Conservation (phyloP, 2,329 filamentous ascomycete genomes). For the Salinomyces thailandicus region DNA sequence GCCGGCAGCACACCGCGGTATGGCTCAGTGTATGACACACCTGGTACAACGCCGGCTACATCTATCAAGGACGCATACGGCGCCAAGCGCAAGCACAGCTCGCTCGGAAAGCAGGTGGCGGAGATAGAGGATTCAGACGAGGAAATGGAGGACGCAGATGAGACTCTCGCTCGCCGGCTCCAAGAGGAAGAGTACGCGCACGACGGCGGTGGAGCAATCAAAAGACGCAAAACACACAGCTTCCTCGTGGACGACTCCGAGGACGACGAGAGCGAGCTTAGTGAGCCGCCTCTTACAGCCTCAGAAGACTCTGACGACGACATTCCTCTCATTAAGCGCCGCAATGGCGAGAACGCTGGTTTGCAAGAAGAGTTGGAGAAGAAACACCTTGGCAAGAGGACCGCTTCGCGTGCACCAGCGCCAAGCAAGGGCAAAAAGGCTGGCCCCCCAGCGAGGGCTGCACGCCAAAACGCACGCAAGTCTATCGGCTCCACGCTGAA, state of each 20-base stretch:
- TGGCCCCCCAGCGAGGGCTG: slow-evolving; percentile 10
- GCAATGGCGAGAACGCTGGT: slow-evolving; percentile 2
- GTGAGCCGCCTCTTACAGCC: slow-evolving; percentile 19
- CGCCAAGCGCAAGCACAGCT: slow-evolving; percentile 25
- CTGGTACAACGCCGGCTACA: slow-evolving; percentile 49
- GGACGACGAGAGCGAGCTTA: slow-evolving; percentile 21
- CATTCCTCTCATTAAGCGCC: slow-evolving; percentile 7
- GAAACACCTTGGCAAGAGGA: slow-evolving; percentile 11
- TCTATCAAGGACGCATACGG: slow-evolving; percentile 25
- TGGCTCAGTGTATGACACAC: slow-evolving; percentile 47
- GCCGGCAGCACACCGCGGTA: slow-evolving; percentile 24
- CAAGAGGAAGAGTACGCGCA: slow-evolving; percentile 28
- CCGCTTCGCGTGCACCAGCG: slow-evolving; percentile 1
- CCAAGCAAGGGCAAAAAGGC: slow-evolving; percentile 12
- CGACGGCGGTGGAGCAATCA: slow-evolving; percentile 13
- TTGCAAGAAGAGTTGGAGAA: slow-evolving; percentile 5
- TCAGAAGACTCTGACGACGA: slow-evolving; percentile 11
- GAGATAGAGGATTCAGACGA: slow-evolving; percentile 19
- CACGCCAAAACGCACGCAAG: slow-evolving; percentile 15
- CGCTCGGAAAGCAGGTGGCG: slow-evolving; percentile 15
- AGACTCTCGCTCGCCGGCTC: slow-evolving; percentile 21
- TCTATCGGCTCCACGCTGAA: slow-evolving; percentile 20
- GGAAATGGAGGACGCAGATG: slow-evolving; percentile 18
- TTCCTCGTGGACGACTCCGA: slow-evolving; percentile 20
- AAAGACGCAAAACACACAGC: slow-evolving; percentile 17